Conservation (phyloP, 1,284 basidiomycete genomes). For the Phylloboletellus chloephorus region DNA sequence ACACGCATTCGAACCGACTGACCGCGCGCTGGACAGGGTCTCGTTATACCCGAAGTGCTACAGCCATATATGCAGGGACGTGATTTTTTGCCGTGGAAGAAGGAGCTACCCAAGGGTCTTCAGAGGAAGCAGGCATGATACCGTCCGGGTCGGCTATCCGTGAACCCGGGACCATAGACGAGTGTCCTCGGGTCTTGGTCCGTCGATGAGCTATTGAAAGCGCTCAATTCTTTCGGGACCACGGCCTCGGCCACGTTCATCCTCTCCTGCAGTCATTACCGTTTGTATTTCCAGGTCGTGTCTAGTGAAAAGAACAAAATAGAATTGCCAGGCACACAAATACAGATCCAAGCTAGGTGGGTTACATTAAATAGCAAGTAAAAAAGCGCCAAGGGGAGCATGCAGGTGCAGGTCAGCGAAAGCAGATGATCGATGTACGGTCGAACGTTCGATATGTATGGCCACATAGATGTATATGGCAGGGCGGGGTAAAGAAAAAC, state of each 20-base stretch:
- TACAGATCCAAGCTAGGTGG: constrained; percentile 21
- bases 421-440: background rate
- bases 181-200: too few relatives aligned
- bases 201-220: too few relatives aligned
- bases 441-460: constrained; percentile 8
- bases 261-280: background rate
- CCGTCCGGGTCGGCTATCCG: too few relatives aligned
- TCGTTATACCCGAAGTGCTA: constrained; percentile 84
- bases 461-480: constrained; percentile 16
- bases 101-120: constrained; percentile 74
- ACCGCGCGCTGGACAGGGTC: constrained; percentile 49
- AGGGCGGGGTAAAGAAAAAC: constrained; percentile 1
- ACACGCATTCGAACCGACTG: background rate
- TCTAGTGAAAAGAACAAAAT: constrained; percentile 5
- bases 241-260: too few relatives aligned
- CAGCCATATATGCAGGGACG: constrained; percentile 95
- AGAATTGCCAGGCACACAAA: constrained; percentile 13
- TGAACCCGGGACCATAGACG: too few relatives aligned
- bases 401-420: background rate
- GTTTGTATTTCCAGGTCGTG: constrained; percentile 5
- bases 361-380: constrained; percentile 25
- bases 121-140: constrained; percentile 55
- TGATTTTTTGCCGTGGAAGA: constrained; percentile 86
- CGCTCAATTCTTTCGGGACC: too few relatives aligned
- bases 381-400: constrained; percentile 2